phyloP scores from a whole-genome alignment of 192 early-diverging fungal genomes.

The Pecoramyces ruminantium region DNA sequence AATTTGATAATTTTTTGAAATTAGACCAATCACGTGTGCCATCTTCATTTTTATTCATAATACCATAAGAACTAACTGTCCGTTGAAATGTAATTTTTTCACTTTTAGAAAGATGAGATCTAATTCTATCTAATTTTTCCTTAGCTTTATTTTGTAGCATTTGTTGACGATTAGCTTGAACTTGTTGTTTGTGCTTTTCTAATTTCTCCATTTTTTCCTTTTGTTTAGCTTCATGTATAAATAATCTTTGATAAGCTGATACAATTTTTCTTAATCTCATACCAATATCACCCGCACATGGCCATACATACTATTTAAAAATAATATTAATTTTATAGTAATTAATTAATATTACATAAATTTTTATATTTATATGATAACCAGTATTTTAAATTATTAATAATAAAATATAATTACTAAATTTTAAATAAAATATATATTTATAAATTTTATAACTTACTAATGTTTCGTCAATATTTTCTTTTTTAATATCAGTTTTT shows the following conservation, averaged over 20 bases:
- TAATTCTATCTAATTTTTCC: not conserved
- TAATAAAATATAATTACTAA: too few species aligned
- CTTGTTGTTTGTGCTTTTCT: not conserved
- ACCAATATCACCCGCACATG: not conserved
- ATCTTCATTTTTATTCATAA: not conserved
- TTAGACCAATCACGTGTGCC: not conserved
- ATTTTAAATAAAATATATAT: too few species aligned
- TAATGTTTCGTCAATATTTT: not conserved
- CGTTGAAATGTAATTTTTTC: not conserved
- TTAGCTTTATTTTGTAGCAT: not conserved
- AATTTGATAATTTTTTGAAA: not conserved
- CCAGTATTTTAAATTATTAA: too few species aligned
- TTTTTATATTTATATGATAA: too few species aligned
- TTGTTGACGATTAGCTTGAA: not conserved
- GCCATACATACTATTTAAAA: not conserved
- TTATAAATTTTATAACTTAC: not conserved
- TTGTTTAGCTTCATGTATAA: not conserved
- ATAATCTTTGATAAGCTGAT: not conserved
- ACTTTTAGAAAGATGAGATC: not conserved
- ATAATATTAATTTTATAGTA: too few species aligned
- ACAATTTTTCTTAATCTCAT: not conserved
- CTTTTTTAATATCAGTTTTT: not conserved
- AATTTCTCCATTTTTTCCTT: not conserved
- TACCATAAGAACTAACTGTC: not conserved
- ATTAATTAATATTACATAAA: too few species aligned